phyloP scores from a whole-genome alignment of 1,284 basidiomycete species.

The Irpex rosettiformis region DNA sequence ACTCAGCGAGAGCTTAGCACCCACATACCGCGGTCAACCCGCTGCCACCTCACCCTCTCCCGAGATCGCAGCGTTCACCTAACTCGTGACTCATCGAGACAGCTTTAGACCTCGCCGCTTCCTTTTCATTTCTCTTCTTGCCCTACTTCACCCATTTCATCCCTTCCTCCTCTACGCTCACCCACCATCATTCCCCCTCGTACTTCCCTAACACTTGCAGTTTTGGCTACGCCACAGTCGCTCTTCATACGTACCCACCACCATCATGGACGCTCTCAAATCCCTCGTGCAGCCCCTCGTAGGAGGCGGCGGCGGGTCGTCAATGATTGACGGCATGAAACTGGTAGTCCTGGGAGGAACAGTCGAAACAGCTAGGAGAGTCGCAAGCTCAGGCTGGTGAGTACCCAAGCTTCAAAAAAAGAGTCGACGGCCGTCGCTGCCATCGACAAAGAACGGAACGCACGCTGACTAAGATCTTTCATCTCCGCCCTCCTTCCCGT shows the following conservation, averaged over 20 bases:
- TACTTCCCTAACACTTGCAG: slow-evolving; percentile 21
- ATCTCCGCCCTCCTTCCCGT: slow-evolving; percentile 8
- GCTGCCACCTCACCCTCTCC: slow-evolving; percentile 10
- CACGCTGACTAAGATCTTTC: slow-evolving; percentile 3
- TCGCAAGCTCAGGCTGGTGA: slow-evolving; percentile 77
- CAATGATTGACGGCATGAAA: slow-evolving; percentile 80
- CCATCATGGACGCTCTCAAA: slow-evolving; percentile 72
- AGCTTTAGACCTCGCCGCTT: slow-evolving; percentile 17
- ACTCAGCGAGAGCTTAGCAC: slow-evolving; percentile 1
- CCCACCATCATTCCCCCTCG: slow-evolving; percentile 11
- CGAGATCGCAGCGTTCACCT: slow-evolving; percentile 3
- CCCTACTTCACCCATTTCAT: slow-evolving; percentile 5
- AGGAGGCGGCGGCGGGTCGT: slow-evolving; percentile 67
- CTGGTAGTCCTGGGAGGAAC: slow-evolving; percentile 82
- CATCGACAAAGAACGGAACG: slow-evolving; percentile 1
- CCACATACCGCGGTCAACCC: slow-evolving; percentile 7
- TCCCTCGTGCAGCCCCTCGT: slow-evolving; percentile 78
- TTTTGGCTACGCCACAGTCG: slow-evolving; percentile 23
- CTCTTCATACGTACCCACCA: slow-evolving; percentile 9
- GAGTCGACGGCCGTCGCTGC: not conserved
- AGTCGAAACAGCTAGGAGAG: slow-evolving; percentile 76
- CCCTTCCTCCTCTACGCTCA: slow-evolving; percentile 8
- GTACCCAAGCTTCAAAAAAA: slow-evolving; percentile 11
- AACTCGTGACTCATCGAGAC: not conserved
- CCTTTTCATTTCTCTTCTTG: slow-evolving; percentile 16